These are phyloP conservation scores for Penicillium expansum DNA, from an alignment of 2,329 filamentous ascomycete genomes.

Conservation along the genomic window DNA sequence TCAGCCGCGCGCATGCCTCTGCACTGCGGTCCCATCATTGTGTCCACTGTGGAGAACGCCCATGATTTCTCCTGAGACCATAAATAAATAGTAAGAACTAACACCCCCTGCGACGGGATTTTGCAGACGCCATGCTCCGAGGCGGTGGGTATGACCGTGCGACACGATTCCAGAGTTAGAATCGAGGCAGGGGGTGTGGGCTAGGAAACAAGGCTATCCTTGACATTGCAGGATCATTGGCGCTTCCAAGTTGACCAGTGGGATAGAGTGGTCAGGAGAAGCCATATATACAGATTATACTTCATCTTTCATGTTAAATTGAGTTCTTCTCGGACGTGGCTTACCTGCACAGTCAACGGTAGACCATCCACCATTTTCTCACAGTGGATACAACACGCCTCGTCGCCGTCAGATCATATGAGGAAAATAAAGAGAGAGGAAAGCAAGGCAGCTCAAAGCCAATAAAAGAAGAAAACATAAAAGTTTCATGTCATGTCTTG, in stretches of 20 bases:
- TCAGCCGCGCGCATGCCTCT: constrained; percentile 24
- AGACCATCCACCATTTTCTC: background rate
- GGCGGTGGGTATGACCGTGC: constrained; percentile 12
- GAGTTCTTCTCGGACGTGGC: background rate
- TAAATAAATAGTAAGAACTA: background rate
- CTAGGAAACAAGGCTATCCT: background rate
- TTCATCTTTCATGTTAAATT: background rate
- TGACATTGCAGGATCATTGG: background rate
- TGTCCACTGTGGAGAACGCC: constrained; percentile 18
- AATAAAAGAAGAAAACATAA: constrained; percentile 1
- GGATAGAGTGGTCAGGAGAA: background rate
- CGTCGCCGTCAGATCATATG: background rate
- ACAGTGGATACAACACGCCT: background rate
- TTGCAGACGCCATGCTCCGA: constrained; percentile 12
- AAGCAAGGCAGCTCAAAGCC: background rate
- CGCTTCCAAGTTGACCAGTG: background rate
- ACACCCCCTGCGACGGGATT: constrained; percentile 8
- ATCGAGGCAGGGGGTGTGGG: constrained; percentile 2
- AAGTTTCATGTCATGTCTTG: constrained; percentile 9
- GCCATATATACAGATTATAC: background rate
- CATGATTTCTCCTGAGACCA: constrained; percentile 5
- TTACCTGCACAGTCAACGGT: background rate
- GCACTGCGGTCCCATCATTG: background rate
- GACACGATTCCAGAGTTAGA: constrained; percentile 5
- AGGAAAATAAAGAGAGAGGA: background rate